These are phyloP conservation scores for Alternaria metachromatica DNA, from an alignment of 2,329 filamentous ascomycete genomes.

Conservation along the genomic window DNA sequence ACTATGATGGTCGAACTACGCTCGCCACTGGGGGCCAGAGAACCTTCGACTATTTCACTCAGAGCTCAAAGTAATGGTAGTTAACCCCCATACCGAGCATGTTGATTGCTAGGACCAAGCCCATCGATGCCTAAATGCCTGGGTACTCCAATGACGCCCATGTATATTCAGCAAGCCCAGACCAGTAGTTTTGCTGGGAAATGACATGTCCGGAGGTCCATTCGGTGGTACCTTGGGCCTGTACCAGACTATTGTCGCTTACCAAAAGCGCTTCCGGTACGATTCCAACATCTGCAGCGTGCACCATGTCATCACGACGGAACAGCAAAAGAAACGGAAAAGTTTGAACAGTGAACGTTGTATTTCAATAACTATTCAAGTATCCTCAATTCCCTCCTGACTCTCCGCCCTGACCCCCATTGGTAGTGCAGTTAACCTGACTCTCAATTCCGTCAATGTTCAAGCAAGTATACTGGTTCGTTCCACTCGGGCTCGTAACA, in stretches of 20 bases:
- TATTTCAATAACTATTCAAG: not conserved
- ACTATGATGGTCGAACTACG: not conserved
- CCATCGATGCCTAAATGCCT: not conserved
- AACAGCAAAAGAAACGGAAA: too few species aligned
- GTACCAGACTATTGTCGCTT: not conserved
- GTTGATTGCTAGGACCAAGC: not conserved
- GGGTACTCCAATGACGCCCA: not conserved
- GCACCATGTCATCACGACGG: not conserved
- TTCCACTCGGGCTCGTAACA: conserved; percentile 57
- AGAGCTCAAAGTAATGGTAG: not conserved
- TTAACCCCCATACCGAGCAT: not conserved
- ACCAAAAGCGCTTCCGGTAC: not conserved
- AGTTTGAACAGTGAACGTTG: too few species aligned
- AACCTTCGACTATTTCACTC: not conserved
- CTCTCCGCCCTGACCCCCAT: conserved; percentile 26
- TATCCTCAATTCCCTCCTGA: conserved; percentile 3
- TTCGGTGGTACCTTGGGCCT: not conserved
- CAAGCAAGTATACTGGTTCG: conserved; percentile 52
- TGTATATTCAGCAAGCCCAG: not conserved
- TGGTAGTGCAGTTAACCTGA: conserved; percentile 40
- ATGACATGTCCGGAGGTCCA: not conserved
- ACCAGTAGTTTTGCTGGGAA: not conserved
- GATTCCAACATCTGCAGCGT: not conserved
- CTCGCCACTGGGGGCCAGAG: not conserved
- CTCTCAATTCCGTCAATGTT: conserved; percentile 45